These are phyloP conservation scores for Cymbopogon flexuosus DNA, from an alignment of 202 grass and related monocot species.

Conservation along the genomic window DNA sequence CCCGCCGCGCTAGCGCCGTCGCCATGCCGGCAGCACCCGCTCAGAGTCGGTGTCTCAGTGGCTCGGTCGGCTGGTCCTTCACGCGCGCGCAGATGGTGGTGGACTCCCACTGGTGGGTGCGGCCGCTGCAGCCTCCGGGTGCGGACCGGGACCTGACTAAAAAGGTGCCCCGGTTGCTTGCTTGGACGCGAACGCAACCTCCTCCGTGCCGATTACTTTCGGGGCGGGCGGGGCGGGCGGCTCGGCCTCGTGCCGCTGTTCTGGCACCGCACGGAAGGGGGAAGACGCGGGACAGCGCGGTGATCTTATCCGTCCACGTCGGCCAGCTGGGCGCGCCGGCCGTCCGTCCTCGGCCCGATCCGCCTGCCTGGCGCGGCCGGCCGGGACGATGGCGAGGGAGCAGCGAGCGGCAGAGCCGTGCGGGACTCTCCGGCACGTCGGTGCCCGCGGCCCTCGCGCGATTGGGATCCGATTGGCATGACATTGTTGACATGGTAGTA, in stretches of 20 bases:
- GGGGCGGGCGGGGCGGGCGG: background rate
- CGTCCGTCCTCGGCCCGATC: background rate
- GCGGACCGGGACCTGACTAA: no score
- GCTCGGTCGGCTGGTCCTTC: background rate
- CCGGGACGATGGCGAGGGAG: background rate
- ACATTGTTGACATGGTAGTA: no score
- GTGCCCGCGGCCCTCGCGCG: background rate
- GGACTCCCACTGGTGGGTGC: no score
- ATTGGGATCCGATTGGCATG: background rate
- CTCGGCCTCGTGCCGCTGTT: background rate
- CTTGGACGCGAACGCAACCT: background rate
- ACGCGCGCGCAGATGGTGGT: background rate
- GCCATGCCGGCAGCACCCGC: background rate
- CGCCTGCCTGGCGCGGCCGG: no score
- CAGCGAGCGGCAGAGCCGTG: background rate
- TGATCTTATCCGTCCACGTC: background rate
- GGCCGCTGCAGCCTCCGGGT: background rate
- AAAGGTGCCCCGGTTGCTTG: background rate
- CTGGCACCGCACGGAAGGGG: background rate
- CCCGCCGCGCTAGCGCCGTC: conserved; percentile 5
- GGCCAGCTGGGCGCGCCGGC: background rate
- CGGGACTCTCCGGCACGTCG: conserved; percentile 7
- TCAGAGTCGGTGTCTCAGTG: background rate
- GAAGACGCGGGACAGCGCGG: background rate
- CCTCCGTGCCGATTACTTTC: background rate